Percentiles rank a stretch among this genome's conserved stretches.
phyloP scores from a whole-genome alignment of 2,329 filamentous ascomycete genomes.

The Alternaria sp. region DNA sequence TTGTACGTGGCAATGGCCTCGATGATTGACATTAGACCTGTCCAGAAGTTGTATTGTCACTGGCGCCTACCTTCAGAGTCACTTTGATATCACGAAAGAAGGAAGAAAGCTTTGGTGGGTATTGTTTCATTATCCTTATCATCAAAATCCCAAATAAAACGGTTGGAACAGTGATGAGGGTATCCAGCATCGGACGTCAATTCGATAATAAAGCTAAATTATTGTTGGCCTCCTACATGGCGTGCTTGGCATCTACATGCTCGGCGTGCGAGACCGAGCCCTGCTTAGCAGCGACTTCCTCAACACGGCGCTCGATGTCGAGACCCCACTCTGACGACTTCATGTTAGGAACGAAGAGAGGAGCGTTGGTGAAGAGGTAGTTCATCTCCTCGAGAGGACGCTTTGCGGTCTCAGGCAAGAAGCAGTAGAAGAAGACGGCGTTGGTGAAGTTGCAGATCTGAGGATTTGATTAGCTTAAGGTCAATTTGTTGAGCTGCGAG shows the following conservation, averaged over 20 bases:
- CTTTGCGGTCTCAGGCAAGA: conserved; percentile 70
- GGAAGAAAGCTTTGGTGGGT: not conserved
- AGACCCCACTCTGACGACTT: conserved; percentile 60
- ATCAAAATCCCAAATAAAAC: not conserved
- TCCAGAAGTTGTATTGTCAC: not conserved
- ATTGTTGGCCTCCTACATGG: not conserved
- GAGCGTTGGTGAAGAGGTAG: conserved; percentile 68
- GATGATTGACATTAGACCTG: not conserved
- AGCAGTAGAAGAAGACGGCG: conserved; percentile 69
- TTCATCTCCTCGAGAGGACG: conserved; percentile 73
- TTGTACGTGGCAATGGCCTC: not conserved
- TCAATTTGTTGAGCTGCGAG: not conserved
- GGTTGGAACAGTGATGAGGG: not conserved
- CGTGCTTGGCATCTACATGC: not conserved
- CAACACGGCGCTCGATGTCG: conserved; percentile 65
- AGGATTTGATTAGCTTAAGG: not conserved
- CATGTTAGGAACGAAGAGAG: conserved; percentile 66
- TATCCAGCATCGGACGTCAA: too few species aligned
- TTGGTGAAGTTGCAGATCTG: conserved; percentile 71
- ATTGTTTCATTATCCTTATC: not conserved
- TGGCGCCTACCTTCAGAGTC: not conserved
- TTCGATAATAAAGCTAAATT: too few species aligned
- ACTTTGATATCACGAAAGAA: not conserved
- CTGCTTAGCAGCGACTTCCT: conserved; percentile 63
- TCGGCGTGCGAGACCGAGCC: conserved; percentile 30